These are phyloP conservation scores for Erodium maritimum DNA, from an alignment of 345 rosid genomes.

Conservation along the genomic window DNA sequence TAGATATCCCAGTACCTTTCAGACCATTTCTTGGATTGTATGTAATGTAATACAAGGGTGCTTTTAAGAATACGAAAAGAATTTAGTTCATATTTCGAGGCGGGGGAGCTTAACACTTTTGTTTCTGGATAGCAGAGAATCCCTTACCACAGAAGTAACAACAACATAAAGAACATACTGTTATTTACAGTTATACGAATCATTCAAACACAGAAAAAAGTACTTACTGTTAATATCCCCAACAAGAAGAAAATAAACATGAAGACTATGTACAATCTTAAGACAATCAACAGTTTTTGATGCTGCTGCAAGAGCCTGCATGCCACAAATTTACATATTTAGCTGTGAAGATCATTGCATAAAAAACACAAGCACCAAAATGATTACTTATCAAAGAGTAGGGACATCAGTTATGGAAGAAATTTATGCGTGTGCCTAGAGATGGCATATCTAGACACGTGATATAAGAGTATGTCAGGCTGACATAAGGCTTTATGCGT, in stretches of 20 bases:
- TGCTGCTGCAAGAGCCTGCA: conserved; percentile 94
- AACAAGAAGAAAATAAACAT: conserved; percentile 75
- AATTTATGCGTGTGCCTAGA: neutral
- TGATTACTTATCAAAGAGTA: neutral
- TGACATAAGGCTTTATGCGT: neutral
- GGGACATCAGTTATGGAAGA: neutral
- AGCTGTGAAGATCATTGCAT: neutral
- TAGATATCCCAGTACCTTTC: neutral
- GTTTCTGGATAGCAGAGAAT: no score
- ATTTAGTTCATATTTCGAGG: no score
- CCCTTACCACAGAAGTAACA: no score
- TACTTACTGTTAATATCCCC: conserved; percentile 80
- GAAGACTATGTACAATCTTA: conserved; percentile 84
- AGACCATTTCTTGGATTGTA: neutral
- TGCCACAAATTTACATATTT: conserved; percentile 3
- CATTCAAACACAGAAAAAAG: neutral
- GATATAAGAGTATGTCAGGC: neutral
- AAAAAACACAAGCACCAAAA: neutral
- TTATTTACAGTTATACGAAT: neutral
- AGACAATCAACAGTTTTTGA: conserved; percentile 91
- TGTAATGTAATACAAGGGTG: neutral
- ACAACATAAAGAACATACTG: no score
- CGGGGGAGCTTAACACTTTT: no score
- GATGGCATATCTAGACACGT: neutral
- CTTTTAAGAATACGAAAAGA: no score